Evolutionary conservation across 202 grass and related monocot genomes (phyloP).

Genomic region (Panicum virgatum): DNA sequence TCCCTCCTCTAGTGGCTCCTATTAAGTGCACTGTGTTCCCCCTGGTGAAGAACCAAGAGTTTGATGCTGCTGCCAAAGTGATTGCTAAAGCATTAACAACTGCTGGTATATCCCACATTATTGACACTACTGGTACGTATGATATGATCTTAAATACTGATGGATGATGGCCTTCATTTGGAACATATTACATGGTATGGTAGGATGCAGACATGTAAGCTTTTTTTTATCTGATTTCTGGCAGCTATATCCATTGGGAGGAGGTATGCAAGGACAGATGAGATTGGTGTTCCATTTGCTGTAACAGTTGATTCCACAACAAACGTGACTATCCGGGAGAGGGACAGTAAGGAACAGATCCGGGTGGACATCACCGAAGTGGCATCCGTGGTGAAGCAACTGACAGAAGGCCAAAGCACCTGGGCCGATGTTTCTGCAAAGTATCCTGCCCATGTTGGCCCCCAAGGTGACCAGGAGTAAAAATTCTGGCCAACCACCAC

Average conservation of each 20-base stretch:
- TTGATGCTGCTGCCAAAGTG: conserved; percentile 67
- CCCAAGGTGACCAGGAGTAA: conserved; percentile 61
- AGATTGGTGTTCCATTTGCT: conserved; percentile 56
- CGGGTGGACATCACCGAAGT: conserved; percentile 56
- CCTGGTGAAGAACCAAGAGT: conserved; percentile 68
- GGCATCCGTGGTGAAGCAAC: conserved; percentile 54
- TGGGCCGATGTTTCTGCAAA: conserved; percentile 55
- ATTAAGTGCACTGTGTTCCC: conserved; percentile 94
- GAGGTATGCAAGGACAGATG: conserved; percentile 76
- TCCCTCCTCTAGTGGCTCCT: conserved; percentile 80
- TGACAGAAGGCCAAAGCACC: conserved; percentile 69
- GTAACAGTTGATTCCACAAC: conserved; percentile 52
- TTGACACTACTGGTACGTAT: conserved; percentile 67
- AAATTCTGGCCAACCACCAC: background rate
- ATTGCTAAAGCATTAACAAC: conserved; percentile 63
- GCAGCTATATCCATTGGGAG: conserved; percentile 80
- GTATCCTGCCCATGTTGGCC: conserved; percentile 51
- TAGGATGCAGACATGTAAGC: background rate
- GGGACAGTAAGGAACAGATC: conserved; percentile 79
- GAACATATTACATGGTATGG: background rate
- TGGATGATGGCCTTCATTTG: background rate
- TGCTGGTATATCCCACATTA: conserved; percentile 69
- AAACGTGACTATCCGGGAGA: conserved; percentile 59
- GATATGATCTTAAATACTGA: background rate
- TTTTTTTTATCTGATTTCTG: background rate